Evolutionary conservation across 768 basidiomycete species (phyloP).

Genomic region (Trametes gibbosa): DNA sequence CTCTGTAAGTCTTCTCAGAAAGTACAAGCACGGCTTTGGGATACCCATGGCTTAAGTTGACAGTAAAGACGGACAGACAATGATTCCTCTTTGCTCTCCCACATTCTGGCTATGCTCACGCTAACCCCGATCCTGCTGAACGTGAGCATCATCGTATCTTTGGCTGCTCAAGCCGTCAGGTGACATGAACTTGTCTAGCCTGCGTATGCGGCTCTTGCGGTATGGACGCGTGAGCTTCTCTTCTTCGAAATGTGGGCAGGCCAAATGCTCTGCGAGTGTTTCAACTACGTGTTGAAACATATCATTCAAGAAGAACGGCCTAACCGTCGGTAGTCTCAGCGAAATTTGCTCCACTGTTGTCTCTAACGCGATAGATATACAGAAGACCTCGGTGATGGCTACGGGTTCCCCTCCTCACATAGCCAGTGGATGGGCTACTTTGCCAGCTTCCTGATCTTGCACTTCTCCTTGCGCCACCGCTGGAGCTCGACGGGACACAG

Average conservation of each 20-base stretch:
- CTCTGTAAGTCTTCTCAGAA: slow-evolving; percentile 14
- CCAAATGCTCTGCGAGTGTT: slow-evolving; percentile 65
- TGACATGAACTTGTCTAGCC: slow-evolving; percentile 43
- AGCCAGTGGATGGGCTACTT: slow-evolving; percentile 93
- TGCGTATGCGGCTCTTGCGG: slow-evolving; percentile 71
- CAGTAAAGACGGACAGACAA: slow-evolving; percentile 27
- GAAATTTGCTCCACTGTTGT: background rate
- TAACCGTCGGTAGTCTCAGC: slow-evolving; percentile 43
- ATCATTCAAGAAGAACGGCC: slow-evolving; percentile 69
- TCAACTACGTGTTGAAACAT: slow-evolving; percentile 70
- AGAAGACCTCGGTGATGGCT: slow-evolving; percentile 67
- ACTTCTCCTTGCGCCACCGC: slow-evolving; percentile 67
- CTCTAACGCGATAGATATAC: background rate
- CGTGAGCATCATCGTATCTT: slow-evolving; percentile 13
- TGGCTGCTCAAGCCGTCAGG: background rate
- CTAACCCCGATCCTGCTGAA: slow-evolving; percentile 34
- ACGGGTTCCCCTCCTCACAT: slow-evolving; percentile 87
- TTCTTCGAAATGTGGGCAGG: slow-evolving; percentile 84
- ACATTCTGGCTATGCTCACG: slow-evolving; percentile 31
- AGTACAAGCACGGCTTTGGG: background rate
- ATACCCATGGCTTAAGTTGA: background rate
- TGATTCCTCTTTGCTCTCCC: slow-evolving; percentile 27
- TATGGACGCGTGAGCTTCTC: slow-evolving; percentile 76
- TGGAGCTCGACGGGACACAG: slow-evolving; percentile 53
- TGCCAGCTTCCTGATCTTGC: slow-evolving; percentile 69